Evolutionary conservation across 1,284 basidiomycete species (phyloP), one percentile per base, ranked within the genome.

Genomic region (Sutorius eximius): DNA sequence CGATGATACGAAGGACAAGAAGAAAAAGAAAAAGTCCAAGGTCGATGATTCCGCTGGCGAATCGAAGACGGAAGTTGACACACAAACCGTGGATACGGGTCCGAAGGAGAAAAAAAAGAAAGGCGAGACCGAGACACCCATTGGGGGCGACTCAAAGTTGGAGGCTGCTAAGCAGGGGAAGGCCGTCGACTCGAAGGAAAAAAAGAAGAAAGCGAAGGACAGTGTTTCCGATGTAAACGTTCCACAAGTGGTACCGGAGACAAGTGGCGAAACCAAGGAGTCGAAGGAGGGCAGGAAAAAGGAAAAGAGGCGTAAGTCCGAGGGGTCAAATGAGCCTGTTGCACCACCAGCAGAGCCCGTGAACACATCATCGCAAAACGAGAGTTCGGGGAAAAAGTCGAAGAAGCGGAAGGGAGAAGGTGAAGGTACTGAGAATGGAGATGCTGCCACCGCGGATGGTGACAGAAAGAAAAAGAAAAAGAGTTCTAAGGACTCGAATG

Each of bases 381-480:
- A 49, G 22, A 33, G 15, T 7, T 37, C 55, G 15, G 52, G 33
- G 30, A 61, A 58, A 37, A 65, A 59, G 51, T 55, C 55, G 20
- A 68, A 59, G 51, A 67, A 71, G 42, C 62, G 58, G 41, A 68
- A 56, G 53, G 61, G 49, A 38, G 61, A 61, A 27, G 50, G 51
- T 8, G 51, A 53, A 13, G 51, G 49, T 6, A 33, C 6, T 8
- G 55, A 55, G 29, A 54, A 53, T 3, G 49, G 51, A 2, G 59
- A 48, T 38, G 37, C 42, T 5, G 24, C 38, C 8, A 51, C 55
- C 22, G 51, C 45, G 16, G 56, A 47, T 5, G 60, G 53, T 41
- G 65, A 66, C 33, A 58, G 57, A 52, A 73, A 72, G 55, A 64
- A 67, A 59, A 68, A 69, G 59, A 66, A 65, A 57, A 66, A 71